phyloP scores from a whole-genome alignment of 2,329 filamentous ascomycete genomes.

The Metarhizium humberi region DNA sequence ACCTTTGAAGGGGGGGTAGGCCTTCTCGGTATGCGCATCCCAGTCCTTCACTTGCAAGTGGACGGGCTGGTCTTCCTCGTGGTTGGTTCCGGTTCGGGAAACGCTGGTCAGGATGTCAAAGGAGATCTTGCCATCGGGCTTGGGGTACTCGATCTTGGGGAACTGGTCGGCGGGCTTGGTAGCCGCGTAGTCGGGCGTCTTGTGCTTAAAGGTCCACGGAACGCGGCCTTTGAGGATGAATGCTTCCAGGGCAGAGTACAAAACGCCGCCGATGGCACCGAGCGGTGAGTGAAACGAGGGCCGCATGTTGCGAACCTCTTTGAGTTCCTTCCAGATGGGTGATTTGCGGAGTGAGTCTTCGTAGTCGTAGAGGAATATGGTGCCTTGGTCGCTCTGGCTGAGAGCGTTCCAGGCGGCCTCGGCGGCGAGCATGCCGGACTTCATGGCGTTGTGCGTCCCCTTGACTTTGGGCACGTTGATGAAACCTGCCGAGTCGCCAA shows the following conservation, averaged over 20 bases:
- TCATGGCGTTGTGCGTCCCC: slow-evolving; percentile 96
- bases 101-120: slow-evolving; percentile 97
- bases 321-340: slow-evolving; percentile 86
- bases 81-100: slow-evolving; percentile 90
- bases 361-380: slow-evolving; percentile 90
- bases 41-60: slow-evolving; percentile 93
- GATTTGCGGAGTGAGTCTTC: slow-evolving; percentile 81
- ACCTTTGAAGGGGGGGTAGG: slow-evolving; percentile 83
- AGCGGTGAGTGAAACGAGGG: slow-evolving; percentile 86
- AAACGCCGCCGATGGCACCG: slow-evolving; percentile 78
- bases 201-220: slow-evolving; percentile 90
- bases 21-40: slow-evolving; percentile 76
- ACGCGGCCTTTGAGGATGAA: slow-evolving; percentile 75
- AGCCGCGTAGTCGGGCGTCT: slow-evolving; percentile 63
- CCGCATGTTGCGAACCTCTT: slow-evolving; percentile 93
- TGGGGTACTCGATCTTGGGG: slow-evolving; percentile 89
- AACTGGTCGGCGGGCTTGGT: slow-evolving; percentile 74
- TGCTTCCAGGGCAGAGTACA: slow-evolving; percentile 90
- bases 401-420: slow-evolving; percentile 82
- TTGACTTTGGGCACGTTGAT: slow-evolving; percentile 98
- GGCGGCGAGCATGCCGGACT: slow-evolving; percentile 91
- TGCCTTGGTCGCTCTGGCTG: slow-evolving; percentile 44
- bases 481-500: slow-evolving; percentile 93
- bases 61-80: slow-evolving; percentile 96
- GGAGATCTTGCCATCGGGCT: slow-evolving; percentile 88